These are phyloP conservation scores for Pichia sp. DNA, from an alignment of 1,139 yeast species.

Conservation along the genomic window DNA sequence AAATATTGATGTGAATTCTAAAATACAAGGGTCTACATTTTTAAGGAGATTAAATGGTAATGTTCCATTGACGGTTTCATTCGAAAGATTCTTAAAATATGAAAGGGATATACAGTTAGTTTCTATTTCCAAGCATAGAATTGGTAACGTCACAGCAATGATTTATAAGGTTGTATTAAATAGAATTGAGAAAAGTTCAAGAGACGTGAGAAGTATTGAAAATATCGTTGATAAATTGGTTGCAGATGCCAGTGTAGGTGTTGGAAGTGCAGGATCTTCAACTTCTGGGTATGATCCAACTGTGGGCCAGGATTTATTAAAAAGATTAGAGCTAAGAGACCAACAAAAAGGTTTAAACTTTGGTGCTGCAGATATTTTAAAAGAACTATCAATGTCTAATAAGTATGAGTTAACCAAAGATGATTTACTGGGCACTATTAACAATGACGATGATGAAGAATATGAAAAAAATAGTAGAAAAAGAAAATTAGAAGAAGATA, in stretches of 20 bases:
- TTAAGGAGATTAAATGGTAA: conserved; percentile 36
- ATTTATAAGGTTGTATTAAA: conserved; percentile 57
- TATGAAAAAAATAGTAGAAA: conserved; percentile 29
- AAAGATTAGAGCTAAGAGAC: conserved; percentile 22
- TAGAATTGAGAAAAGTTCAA: conserved; percentile 52
- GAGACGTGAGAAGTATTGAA: conserved; percentile 31
- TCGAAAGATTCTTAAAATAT: conserved; percentile 60
- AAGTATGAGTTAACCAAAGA: conserved; percentile 16
- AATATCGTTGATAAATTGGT: conserved; percentile 22
- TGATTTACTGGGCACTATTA: conserved; percentile 47
- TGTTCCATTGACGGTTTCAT: conserved; percentile 55
- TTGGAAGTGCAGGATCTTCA: conserved; percentile 16
- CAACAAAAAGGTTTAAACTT: conserved; percentile 32
- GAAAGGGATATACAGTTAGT: conserved; percentile 61
- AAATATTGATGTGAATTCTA: no score
- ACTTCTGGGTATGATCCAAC: conserved; percentile 30
- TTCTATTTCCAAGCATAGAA: conserved; percentile 56
- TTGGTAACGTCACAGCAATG: conserved; percentile 64
- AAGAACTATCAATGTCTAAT: conserved; percentile 37
- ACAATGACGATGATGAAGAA: conserved; percentile 30
- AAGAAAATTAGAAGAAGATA: conserved; percentile 19
- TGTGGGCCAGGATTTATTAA: conserved; percentile 16
- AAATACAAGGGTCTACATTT: conserved; percentile 1
- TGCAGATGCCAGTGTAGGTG: conserved; percentile 21
- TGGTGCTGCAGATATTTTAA: conserved; percentile 48